Percentiles rank a stretch among this genome's conserved stretches.
These are phyloP conservation scores for Telopea speciosissima DNA, from an alignment of 177 flowering plant genomes.

Conservation along the genomic window DNA sequence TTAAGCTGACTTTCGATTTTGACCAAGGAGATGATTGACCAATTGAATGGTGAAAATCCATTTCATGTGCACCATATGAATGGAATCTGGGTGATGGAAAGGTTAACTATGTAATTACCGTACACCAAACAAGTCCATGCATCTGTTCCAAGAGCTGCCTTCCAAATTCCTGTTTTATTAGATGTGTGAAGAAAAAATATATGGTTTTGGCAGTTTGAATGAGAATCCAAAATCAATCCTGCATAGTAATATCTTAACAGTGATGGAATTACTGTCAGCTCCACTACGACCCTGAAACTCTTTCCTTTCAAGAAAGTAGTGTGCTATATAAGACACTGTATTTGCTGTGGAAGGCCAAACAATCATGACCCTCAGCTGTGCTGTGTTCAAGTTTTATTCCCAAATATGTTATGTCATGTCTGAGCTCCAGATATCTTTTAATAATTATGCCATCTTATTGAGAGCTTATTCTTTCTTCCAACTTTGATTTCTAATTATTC, in stretches of 20 bases:
- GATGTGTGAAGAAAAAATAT: background rate
- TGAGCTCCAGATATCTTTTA: background rate
- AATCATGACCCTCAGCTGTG: background rate
- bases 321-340: too few species aligned
- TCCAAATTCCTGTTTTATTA: background rate
- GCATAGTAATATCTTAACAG: background rate
- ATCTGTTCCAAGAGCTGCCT: background rate
- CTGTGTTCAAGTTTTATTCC: background rate
- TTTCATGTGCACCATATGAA: background rate
- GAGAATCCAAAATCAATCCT: background rate
- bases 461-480: background rate
- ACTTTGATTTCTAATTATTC: slow-evolving; percentile 7
- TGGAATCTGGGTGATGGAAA: background rate
- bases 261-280: background rate
- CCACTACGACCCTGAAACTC: background rate
- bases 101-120: background rate
- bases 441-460: background rate
- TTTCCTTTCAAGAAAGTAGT: background rate
- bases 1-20: background rate
- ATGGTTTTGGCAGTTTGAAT: background rate
- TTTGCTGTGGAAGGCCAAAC: background rate
- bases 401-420: too few species aligned
- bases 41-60: background rate
- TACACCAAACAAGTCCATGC: background rate
- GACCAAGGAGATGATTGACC: background rate